Evolutionary conservation across 345 rosid genomes (phyloP).

Genomic region (Zanthoxylum bungeanum): DNA sequence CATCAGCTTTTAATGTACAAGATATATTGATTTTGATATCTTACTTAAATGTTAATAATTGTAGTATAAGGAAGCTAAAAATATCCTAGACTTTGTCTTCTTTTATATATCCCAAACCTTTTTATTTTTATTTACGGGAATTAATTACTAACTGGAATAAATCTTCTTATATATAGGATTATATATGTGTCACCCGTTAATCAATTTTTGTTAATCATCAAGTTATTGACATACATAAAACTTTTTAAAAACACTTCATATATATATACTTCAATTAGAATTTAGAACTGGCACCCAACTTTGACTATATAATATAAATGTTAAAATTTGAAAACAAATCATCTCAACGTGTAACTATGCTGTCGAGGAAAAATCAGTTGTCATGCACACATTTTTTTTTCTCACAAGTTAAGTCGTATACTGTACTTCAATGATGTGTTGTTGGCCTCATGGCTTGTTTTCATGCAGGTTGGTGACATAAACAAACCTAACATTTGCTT

Average conservation of each 20-base stretch:
- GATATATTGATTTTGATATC: neutral
- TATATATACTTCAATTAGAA: neutral
- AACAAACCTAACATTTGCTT: constrained; percentile 24
- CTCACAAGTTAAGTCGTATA: neutral
- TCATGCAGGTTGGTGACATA: constrained; percentile 23
- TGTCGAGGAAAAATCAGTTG: too few relatives aligned
- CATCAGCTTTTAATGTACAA: neutral
- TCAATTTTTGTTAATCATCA: neutral
- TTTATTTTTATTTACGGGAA: too few relatives aligned
- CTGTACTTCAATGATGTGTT: neutral
- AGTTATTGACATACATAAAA: neutral
- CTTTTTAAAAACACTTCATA: neutral
- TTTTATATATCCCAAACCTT: too few relatives aligned
- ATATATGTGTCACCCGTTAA: neutral
- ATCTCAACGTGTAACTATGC: too few relatives aligned
- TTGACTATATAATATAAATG: constrained; percentile 6
- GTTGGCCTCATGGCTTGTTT: constrained; percentile 22
- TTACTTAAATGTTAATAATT: neutral
- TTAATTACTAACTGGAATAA: too few relatives aligned
- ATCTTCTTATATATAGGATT: too few relatives aligned
- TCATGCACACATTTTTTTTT: too few relatives aligned
- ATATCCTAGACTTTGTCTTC: neutral
- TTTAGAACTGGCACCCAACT: constrained; percentile 19
- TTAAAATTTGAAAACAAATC: too few relatives aligned
- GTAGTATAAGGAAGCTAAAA: neutral